phyloP scores from a whole-genome alignment of 805 yeast species.

The Barnettozyma populi region DNA sequence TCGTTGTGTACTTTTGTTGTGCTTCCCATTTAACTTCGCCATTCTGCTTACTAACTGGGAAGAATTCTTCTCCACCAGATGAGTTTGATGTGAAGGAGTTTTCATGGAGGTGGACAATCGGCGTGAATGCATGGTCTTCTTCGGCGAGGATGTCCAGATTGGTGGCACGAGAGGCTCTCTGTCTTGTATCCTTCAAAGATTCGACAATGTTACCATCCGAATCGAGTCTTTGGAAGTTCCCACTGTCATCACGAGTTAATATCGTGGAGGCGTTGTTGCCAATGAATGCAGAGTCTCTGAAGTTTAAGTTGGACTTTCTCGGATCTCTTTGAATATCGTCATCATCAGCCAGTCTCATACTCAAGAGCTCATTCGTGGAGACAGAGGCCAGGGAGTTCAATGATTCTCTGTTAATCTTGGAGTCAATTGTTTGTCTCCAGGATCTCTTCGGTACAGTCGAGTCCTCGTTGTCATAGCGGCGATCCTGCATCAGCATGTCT shows the following conservation, averaged over 20 bases:
- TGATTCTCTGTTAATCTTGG: slow-evolving; percentile 47
- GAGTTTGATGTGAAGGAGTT: slow-evolving; percentile 20
- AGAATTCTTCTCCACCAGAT: slow-evolving; percentile 23
- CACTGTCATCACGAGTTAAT: slow-evolving; percentile 25
- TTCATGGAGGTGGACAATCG: slow-evolving; percentile 9
- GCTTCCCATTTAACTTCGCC: slow-evolving; percentile 22
- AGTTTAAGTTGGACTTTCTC: slow-evolving; percentile 33
- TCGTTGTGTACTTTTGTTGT: slow-evolving; percentile 11
- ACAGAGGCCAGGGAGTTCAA: slow-evolving; percentile 75
- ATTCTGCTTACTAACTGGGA: slow-evolving; percentile 16
- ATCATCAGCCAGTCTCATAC: slow-evolving; percentile 71
- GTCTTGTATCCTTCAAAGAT: slow-evolving; percentile 7
- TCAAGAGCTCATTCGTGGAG: slow-evolving; percentile 75
- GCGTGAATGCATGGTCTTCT: slow-evolving; percentile 15
- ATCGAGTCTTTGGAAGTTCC: slow-evolving; percentile 24
- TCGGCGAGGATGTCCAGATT: slow-evolving; percentile 23
- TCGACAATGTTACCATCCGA: slow-evolving; percentile 27
- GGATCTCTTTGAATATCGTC: slow-evolving; percentile 38
- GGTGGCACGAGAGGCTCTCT: slow-evolving; percentile 20
- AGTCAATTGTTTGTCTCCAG: slow-evolving; percentile 47
- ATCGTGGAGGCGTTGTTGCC: slow-evolving; percentile 24
- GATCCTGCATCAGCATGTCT: slow-evolving; percentile 31
- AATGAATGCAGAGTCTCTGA: slow-evolving; percentile 38
- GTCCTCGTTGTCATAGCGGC: slow-evolving; percentile 3
- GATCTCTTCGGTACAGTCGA: slow-evolving; percentile 38